Evolutionary conservation across 2,329 filamentous ascomycete genomes (phyloP), one percentile per base, ranked within the genome.

Genomic region (Penicillium olsonii): DNA sequence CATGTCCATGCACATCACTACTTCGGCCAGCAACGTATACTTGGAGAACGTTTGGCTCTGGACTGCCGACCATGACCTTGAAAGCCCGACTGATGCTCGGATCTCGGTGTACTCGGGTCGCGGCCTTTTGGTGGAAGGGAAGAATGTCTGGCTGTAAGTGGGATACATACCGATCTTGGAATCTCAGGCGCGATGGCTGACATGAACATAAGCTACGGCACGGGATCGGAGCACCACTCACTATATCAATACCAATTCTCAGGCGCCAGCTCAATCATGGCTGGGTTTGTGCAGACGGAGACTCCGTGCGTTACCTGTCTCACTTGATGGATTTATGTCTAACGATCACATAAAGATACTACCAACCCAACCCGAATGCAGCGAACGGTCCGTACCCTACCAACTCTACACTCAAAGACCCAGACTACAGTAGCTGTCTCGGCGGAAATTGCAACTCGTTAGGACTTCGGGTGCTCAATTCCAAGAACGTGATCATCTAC

Each of bases 11-110:
- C 69, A 72, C 46, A 62, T 74, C 15, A 71, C 70, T 1, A 59
- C 48, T 4, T 50, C 47, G 2, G 70, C 69, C 2, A 59, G 60
- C 10, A 42, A 63, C 45, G 41, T 77, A 6, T 78, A 78, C 57
- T 58, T 79, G 50, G 76, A 79, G 59, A 82, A 82, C 55, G 72
- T 67, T 37, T 80, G 77, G 77, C 56, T 78, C 15, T 80, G 77
- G 77, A 73, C 73, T 0, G 75, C 77, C 63, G 80, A 83, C 53
- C 79, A 82, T 56, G 79, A 82, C 53, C 67, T 81, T n/a, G 79
- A 82, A 31, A 75, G 79, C 56, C 58, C 69, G 10, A 63, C 63
- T 33, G 75, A 78, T 57, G 71, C 72, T 4, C 78, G 75, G 45
- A 72, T 82, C 46, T 78, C 78, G 11, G 62, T 84, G 14, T 84